Conservation (phyloP, 1,284 basidiomycete genomes). For the Apiotrichum akiyoshidainum region DNA sequence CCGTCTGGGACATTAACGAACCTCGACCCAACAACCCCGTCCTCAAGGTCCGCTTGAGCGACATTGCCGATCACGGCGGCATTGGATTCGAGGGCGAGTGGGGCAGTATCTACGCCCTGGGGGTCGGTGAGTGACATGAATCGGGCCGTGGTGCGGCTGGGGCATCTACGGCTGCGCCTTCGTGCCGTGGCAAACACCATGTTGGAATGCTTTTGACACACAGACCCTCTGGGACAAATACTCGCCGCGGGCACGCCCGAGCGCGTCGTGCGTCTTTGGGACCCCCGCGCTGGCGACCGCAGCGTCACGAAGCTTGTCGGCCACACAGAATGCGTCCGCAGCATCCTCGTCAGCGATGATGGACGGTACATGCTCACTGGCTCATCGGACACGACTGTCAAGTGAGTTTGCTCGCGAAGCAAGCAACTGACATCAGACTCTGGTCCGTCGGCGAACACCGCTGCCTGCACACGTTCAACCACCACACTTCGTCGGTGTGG, state of each 20-base stretch:
- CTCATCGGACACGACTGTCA: conserved; percentile 72
- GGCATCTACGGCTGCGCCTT: no score
- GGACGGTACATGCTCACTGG: conserved; percentile 85
- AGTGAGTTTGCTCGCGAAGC: conserved; percentile 27
- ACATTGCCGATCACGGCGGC: conserved; percentile 38
- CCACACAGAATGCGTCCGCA: conserved; percentile 93
- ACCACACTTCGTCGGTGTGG: conserved; percentile 96
- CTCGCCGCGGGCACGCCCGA: conserved; percentile 90
- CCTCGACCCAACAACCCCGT: conserved; percentile 47
- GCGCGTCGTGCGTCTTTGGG: conserved; percentile 85
- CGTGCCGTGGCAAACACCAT: no score
- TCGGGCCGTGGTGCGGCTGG: background rate
- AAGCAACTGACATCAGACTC: conserved; percentile 61
- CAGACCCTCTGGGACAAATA: conserved; percentile 70
- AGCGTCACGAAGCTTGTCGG: conserved; percentile 73
- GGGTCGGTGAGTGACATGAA: conserved; percentile 52
- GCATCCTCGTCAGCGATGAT: conserved; percentile 83
- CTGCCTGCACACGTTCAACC: conserved; percentile 91
- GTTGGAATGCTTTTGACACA: background rate
- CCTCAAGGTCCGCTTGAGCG: conserved; percentile 41
- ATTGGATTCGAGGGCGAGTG: conserved; percentile 54
- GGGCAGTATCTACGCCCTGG: conserved; percentile 73
- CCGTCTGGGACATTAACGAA: conserved; percentile 83
- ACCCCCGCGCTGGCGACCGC: conserved; percentile 68
- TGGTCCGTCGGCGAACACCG: conserved; percentile 89